Conservation (phyloP, 2,329 filamentous ascomycete species). For the Sporothrix humicola region DNA sequence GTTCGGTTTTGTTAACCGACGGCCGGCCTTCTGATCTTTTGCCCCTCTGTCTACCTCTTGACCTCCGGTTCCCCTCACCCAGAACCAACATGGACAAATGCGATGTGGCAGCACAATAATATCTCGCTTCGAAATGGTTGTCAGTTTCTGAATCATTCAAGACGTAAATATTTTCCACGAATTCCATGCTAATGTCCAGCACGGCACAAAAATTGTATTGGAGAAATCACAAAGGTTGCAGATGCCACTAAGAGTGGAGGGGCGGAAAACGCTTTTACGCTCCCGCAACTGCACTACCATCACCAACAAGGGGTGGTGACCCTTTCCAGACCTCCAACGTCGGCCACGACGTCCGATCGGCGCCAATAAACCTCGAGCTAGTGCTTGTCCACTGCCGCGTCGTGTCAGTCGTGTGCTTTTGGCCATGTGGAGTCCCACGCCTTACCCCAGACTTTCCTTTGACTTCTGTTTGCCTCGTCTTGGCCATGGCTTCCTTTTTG, state of each 20-base stretch:
- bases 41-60: not conserved
- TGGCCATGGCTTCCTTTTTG: not conserved
- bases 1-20: no score
- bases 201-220: not conserved
- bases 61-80: not conserved
- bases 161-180: not conserved
- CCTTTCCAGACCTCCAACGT: not conserved
- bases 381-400: not conserved
- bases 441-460: conserved; percentile 15
- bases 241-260: conserved; percentile 3
- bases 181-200: not conserved
- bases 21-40: no score
- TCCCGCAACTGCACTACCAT: not conserved
- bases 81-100: not conserved
- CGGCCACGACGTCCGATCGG: not conserved
- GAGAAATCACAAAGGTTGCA: conserved; percentile 7
- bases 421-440: not conserved
- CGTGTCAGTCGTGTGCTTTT: not conserved
- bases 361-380: not conserved
- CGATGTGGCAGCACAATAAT: not conserved
- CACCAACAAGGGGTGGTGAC: conserved; percentile 7
- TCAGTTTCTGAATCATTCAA: not conserved
- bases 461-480: not conserved
- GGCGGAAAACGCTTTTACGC: conserved; percentile 28
- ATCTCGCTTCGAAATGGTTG: not conserved